These are phyloP conservation scores for Mycena maculata DNA, from an alignment of 768 basidiomycete species.

Conservation along the genomic window DNA sequence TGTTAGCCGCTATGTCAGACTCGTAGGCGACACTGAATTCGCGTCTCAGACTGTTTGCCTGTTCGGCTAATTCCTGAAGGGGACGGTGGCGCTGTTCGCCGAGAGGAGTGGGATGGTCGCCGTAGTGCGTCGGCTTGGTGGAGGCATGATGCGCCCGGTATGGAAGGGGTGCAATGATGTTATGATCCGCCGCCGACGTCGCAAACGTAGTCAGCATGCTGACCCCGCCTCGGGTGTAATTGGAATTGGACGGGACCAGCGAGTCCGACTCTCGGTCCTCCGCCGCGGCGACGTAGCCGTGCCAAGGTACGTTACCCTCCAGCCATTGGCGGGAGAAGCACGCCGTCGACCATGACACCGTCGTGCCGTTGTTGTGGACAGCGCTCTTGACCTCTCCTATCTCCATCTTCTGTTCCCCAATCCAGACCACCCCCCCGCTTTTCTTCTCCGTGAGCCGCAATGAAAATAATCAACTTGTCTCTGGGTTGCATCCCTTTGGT, in stretches of 20 bases:
- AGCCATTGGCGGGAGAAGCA: background rate
- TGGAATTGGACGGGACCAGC: background rate
- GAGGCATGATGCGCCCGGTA: too few species aligned
- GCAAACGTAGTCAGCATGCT: slow-evolving; percentile 3
- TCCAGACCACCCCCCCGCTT: background rate
- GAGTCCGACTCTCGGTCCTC: background rate
- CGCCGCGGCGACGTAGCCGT: too few species aligned
- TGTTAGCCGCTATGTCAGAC: background rate
- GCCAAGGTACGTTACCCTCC: background rate
- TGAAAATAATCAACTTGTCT: background rate
- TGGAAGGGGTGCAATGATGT: background rate
- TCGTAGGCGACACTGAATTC: background rate
- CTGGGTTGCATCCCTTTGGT: background rate
- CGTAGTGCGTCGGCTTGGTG: background rate
- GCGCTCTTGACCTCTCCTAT: background rate
- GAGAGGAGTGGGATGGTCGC: background rate
- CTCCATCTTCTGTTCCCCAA: background rate
- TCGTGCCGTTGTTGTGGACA: background rate
- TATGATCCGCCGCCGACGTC: background rate
- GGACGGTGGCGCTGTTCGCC: background rate
- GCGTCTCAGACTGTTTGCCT: background rate
- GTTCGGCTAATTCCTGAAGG: background rate
- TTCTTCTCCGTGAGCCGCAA: slow-evolving; percentile 1
- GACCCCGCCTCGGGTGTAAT: background rate
- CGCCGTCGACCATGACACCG: background rate